Evolutionary conservation across 768 basidiomycete species (phyloP).

Genomic region (Pisolithus albus): DNA sequence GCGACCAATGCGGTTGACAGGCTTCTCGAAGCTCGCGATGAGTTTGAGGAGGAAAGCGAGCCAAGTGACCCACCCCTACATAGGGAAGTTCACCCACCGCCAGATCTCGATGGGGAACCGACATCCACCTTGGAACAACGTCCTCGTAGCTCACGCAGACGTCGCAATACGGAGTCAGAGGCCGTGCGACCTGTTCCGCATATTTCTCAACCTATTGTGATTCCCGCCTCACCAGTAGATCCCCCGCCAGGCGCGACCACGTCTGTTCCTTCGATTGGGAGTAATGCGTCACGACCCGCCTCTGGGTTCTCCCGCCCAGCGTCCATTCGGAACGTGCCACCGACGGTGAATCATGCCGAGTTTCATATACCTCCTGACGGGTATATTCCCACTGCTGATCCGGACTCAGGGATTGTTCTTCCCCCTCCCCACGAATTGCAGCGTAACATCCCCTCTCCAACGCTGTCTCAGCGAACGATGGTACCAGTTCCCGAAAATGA

Average conservation of each 20-base stretch:
- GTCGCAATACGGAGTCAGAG: constrained; percentile 12
- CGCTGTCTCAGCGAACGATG: constrained; percentile 19
- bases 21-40: constrained; percentile 16
- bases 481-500: constrained; percentile 12
- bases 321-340: constrained; percentile 17
- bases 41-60: constrained; percentile 20
- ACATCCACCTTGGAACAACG: constrained; percentile 12
- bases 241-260: constrained; percentile 2
- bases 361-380: constrained; percentile 39
- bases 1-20: constrained; percentile 17
- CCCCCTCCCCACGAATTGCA: constrained; percentile 47
- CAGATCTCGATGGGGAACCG: constrained; percentile 21
- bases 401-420: constrained; percentile 35
- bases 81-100: constrained; percentile 9
- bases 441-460: constrained; percentile 21
- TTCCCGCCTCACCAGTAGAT: constrained; percentile 4
- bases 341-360: constrained; percentile 9
- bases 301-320: constrained; percentile 10
- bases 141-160: constrained; percentile 13
- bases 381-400: constrained; percentile 40
- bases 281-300: constrained; percentile 11
- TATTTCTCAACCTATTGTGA: constrained; percentile 7
- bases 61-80: constrained; percentile 11
- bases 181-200: constrained; percentile 7
- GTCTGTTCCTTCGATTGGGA: constrained; percentile 9